Evolutionary conservation across 352 stramenopile genomes (phyloP).

Genomic region (Pythium aristosporum): DNA sequence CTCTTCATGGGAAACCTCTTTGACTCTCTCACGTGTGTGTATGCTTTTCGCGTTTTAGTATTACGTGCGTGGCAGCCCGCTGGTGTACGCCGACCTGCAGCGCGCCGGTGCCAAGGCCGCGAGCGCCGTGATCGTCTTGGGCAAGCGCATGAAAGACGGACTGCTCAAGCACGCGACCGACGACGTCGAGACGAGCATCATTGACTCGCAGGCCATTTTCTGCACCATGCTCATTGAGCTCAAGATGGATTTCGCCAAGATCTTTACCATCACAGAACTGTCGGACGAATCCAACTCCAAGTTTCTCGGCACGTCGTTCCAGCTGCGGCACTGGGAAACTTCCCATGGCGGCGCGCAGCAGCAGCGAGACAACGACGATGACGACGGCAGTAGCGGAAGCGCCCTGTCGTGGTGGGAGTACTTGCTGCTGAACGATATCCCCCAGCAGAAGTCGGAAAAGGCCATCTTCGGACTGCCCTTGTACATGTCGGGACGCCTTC

Average conservation of each 20-base stretch:
- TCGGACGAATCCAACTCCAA: conserved; percentile 86
- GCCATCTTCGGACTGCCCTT: conserved; percentile 80
- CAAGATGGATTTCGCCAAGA: conserved; percentile 84
- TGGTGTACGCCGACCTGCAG: conserved; percentile 78
- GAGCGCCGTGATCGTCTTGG: conserved; percentile 74
- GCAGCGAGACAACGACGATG: conserved; percentile 1
- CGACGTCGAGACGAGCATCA: conserved; percentile 70
- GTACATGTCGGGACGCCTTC: conserved; percentile 80
- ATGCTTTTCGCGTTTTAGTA: conserved; percentile 38
- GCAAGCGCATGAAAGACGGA: conserved; percentile 55
- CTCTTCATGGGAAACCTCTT: too few relatives aligned
- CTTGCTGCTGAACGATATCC: conserved; percentile 57
- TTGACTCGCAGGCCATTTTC: conserved; percentile 83
- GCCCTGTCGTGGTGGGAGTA: conserved; percentile 65
- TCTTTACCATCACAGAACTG: conserved; percentile 86
- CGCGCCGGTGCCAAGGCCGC: conserved; percentile 78
- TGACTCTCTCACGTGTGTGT: neutral
- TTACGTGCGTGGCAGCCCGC: conserved; percentile 74
- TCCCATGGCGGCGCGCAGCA: conserved; percentile 6
- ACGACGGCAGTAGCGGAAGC: conserved; percentile 21
- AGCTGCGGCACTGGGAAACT: conserved; percentile 34
- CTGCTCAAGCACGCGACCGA: conserved; percentile 34
- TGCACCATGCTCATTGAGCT: conserved; percentile 84
- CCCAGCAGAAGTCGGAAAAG: conserved; percentile 63
- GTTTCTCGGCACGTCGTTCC: conserved; percentile 79